phyloP scores from a whole-genome alignment of 1,139 yeast genomes.

The Lizanozyma gosingica region DNA sequence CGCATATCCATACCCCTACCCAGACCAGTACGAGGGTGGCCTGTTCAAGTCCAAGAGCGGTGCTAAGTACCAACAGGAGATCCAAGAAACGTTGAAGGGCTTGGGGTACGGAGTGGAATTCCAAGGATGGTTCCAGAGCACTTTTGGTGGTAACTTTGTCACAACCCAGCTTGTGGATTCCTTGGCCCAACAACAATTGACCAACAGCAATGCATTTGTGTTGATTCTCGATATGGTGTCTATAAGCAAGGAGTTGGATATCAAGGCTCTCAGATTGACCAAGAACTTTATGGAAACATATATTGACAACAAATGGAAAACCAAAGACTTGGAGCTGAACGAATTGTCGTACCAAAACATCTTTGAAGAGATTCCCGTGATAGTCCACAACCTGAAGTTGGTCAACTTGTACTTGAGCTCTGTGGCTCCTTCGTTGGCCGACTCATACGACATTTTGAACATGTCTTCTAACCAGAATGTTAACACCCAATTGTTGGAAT shows the following conservation, averaged over 20 bases:
- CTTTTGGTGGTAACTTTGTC: conserved; percentile 61
- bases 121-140: conserved; percentile 78
- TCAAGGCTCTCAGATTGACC: conserved; percentile 66
- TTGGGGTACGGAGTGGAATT: conserved; percentile 65
- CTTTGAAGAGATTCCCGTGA: conserved; percentile 64
- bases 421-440: conserved; percentile 15
- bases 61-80: conserved; percentile 60
- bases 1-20: conserved; percentile 56
- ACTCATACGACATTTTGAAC: conserved; percentile 32
- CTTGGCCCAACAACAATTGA: conserved; percentile 55
- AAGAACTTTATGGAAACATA: conserved; percentile 51
- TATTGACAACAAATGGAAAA: conserved; percentile 51
- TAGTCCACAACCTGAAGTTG: conserved; percentile 47
- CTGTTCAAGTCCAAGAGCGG: conserved; percentile 53
- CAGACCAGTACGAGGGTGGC: conserved; percentile 46
- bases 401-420: conserved; percentile 34
- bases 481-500: conserved; percentile 50
- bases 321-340: conserved; percentile 53
- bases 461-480: conserved; percentile 37
- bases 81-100: conserved; percentile 51
- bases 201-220: conserved; percentile 57
- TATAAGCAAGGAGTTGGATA: conserved; percentile 52
- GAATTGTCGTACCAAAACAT: conserved; percentile 60
- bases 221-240: conserved; percentile 68
- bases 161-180: conserved; percentile 60